Evolutionary conservation across 345 rosid species (phyloP).

Genomic region (Gossypium mustelinum): DNA sequence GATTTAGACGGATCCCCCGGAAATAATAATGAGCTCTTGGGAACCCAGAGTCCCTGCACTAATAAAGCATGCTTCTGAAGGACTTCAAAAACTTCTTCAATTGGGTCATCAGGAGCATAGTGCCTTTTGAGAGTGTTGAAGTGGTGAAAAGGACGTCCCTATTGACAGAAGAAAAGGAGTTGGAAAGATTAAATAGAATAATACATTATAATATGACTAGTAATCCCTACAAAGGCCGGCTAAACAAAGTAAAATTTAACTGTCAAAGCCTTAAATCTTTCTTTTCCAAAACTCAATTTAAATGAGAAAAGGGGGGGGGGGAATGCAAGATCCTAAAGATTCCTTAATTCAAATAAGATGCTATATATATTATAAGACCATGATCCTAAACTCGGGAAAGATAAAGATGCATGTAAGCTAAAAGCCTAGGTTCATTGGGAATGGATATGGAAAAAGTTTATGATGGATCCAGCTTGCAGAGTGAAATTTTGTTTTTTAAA

Average conservation of each 20-base stretch:
- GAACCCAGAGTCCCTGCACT: conserved; percentile 88
- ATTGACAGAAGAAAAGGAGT: conserved; percentile 11
- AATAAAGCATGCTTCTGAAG: conserved; percentile 56
- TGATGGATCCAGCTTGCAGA: not conserved
- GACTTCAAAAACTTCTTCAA: conserved; percentile 45
- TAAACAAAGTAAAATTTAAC: not conserved
- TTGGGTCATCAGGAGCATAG: conserved; percentile 46
- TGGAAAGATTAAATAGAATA: conserved; percentile 17
- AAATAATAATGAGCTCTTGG: conserved; percentile 43
- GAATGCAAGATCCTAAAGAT: not conserved
- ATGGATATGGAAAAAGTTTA: not conserved
- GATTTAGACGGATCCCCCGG: conserved; percentile 4
- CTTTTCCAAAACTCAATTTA: not conserved
- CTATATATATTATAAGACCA: not conserved
- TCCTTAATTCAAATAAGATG: not conserved
- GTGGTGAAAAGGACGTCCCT: conserved; percentile 58
- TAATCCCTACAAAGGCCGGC: not conserved
- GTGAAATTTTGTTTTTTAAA: not conserved
- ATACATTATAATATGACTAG: not conserved
- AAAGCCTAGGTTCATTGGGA: not conserved
- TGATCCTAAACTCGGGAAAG: conserved; percentile 1
- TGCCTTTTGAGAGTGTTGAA: conserved; percentile 55
- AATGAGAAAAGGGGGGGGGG: not conserved
- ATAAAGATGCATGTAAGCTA: not conserved
- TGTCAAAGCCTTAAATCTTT: not conserved